Evolutionary conservation across 345 rosid species (phyloP), one percentile per base, ranked within the genome.

Genomic region (Sapria himalayana): DNA sequence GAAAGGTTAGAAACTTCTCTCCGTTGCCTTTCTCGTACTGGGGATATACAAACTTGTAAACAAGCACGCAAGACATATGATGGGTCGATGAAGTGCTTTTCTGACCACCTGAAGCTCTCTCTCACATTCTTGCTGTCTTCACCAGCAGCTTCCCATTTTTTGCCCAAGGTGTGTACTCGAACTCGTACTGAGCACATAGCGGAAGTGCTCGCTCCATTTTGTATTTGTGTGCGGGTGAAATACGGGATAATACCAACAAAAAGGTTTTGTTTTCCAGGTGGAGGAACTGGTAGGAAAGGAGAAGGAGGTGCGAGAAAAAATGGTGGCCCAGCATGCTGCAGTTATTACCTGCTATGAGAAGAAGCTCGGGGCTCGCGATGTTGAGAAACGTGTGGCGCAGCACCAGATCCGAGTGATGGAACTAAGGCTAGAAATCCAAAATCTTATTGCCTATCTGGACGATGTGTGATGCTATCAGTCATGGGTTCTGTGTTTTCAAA

Each of bases 21-120:
- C 36, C 92, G 69, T 25, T 93, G 79, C 49, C 95, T 79, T 52
- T 82, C 86, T 33, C 76, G 98, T 61, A 71, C 77, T 1, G 95
- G 95, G 21, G 98, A 82, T 60, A 67, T 69, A 44, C 98, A 79
- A 67, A 68, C 79, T 49, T 82, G 98, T 63, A 89, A 89, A 68
- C 60, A 73, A 38, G 69, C 84, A 55, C 91, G 98, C 18, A 89
- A 73, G 72, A 40, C 75, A 19, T 69, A 75, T 19, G 98, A 89
- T 61, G 64, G 52, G 52, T 39, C 55, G 44, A 61, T 79, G 63
- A 91, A 91, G 66, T 95, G 77, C 64, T 64, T 62, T 42, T 59
- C 85, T 4, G 84, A 77, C 63, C 92, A 82, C 55, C 41, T 79
- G 45, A 82, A 65, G 50, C 74, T 77, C 3, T 46, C 70, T 49